Base-by-base conservation (phyloP, 2,329 filamentous ascomycete species). In the Gaeumannomyces tritici region DNA sequence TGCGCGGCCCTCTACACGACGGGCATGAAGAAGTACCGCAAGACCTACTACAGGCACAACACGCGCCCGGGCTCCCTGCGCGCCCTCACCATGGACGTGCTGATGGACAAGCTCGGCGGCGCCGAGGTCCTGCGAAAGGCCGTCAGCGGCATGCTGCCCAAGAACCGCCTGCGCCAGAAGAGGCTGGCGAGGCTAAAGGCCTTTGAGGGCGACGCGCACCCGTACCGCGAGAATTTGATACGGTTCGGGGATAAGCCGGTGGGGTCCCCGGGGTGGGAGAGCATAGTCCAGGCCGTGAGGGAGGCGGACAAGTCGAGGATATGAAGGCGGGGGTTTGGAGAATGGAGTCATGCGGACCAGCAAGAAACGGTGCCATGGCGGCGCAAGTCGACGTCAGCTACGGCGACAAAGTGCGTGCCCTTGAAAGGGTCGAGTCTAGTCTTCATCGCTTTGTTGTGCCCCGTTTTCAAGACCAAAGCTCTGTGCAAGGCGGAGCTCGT, bases 101-200 rank as follows among this genome's bases (percentile, higher is more conserved):
- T 99, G 81, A 95, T 97, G 82, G 88, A 85, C 70, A 97, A 97
- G 81, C 90, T 91, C 80, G 95, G 95, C 66, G 95, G 95, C 60
- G 88, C 89, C 51, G 95, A 99, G 82, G 88, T 99, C 51, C 76
- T 99, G 73, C 83, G 91, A 71, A 90, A 92, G 75, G 95, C 96
- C 1, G 96, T 99, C 55, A 89, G 89, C 72, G 96, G 96, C 59
- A 99, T 99, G 95, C 77, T 99, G 76, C 95, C 95, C 62, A 99
- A 99, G 84, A 99, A 99, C 78, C 80, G 93, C 70, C 78, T 99
- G 71, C 81, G 93, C 70, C 92, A 97, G 74, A 90, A 91, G 80
- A 80, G 96, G 66, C 78, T 99, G 78, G 91, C 88, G 51, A 82
- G 95, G 69, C 77, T 99, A 73, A 99, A 98, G 84, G 93, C 90